Conservation (phyloP, 2,329 filamentous ascomycete species). For the Colletotrichum abscissum region DNA sequence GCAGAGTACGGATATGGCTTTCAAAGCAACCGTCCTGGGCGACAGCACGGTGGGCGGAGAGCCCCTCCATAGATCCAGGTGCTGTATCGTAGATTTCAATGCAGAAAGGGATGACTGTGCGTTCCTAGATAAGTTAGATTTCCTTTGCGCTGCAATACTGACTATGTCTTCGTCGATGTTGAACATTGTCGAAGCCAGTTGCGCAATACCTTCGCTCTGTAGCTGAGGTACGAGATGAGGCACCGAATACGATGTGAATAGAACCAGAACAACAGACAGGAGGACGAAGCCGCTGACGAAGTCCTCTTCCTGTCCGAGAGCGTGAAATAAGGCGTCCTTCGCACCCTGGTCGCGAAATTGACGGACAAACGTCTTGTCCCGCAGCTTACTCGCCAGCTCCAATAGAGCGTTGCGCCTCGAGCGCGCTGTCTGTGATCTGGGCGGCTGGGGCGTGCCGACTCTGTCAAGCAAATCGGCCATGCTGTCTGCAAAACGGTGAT, state of each 20-base stretch:
- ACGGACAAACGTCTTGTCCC: slow-evolving; percentile 70
- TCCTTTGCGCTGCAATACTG: slow-evolving; percentile 71
- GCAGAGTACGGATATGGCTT: slow-evolving; percentile 56
- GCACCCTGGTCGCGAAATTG: slow-evolving; percentile 82
- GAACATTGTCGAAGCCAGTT: slow-evolving; percentile 68
- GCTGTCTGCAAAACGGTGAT: slow-evolving; percentile 73
- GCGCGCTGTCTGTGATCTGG: slow-evolving; percentile 57
- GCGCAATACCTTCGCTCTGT: slow-evolving; percentile 62
- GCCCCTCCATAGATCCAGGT: slow-evolving; percentile 70
- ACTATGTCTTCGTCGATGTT: slow-evolving; percentile 64
- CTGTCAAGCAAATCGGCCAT: slow-evolving; percentile 73
- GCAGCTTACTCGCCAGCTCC: slow-evolving; percentile 69
- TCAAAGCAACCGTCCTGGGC: slow-evolving; percentile 72
- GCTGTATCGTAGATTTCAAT: slow-evolving; percentile 64
- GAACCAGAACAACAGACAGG: slow-evolving; percentile 69
- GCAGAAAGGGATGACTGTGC: slow-evolving; percentile 66
- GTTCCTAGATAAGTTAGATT: slow-evolving; percentile 75
- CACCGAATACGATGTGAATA: slow-evolving; percentile 71
- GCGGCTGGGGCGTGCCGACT: slow-evolving; percentile 63
- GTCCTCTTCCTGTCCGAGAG: slow-evolving; percentile 70
- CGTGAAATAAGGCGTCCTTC: slow-evolving; percentile 74
- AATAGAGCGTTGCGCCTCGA: slow-evolving; percentile 69
- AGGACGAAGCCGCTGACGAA: slow-evolving; percentile 72
- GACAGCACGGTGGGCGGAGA: slow-evolving; percentile 63
- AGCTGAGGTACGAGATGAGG: slow-evolving; percentile 70